These are phyloP conservation scores for Rosa persica DNA, from an alignment of 306 rosid species.

Conservation along the genomic window DNA sequence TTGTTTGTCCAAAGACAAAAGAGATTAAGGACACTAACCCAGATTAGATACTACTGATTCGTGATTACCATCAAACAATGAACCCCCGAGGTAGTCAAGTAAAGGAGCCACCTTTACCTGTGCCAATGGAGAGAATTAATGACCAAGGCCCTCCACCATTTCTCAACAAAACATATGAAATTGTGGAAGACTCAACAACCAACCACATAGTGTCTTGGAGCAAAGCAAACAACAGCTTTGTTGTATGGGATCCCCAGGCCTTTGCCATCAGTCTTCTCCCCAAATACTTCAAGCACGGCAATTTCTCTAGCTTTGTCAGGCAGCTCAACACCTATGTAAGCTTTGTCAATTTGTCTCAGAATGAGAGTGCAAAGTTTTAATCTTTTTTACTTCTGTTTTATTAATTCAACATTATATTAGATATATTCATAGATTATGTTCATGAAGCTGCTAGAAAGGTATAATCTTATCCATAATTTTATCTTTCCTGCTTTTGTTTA, in stretches of 20 bases:
- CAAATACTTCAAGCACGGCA: slow-evolving; percentile 84
- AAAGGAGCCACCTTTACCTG: slow-evolving; percentile 49
- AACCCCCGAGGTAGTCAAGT: slow-evolving; percentile 29
- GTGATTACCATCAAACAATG: slow-evolving; percentile 26
- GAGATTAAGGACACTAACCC: slow-evolving; percentile 11
- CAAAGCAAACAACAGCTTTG: slow-evolving; percentile 68
- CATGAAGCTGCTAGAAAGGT: slow-evolving; percentile 24
- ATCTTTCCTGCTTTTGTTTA: slow-evolving; percentile 2
- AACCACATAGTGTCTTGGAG: slow-evolving; percentile 83
- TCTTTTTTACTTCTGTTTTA: neutral
- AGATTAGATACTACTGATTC: slow-evolving; percentile 24
- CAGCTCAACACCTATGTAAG: slow-evolving; percentile 95
- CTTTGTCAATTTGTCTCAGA: neutral
- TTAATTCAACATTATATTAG: no score
- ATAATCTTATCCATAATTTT: no score
- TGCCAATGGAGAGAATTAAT: slow-evolving; percentile 61
- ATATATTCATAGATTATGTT: neutral
- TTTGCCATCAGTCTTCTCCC: slow-evolving; percentile 71
- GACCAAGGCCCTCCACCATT: slow-evolving; percentile 85
- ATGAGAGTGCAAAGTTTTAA: neutral
- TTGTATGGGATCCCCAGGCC: slow-evolving; percentile 79
- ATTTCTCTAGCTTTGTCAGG: slow-evolving; percentile 92
- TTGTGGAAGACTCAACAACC: slow-evolving; percentile 68
- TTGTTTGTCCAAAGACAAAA: neutral
- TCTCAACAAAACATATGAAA: slow-evolving; percentile 78